phyloP scores from a whole-genome alignment of 768 basidiomycete genomes.

The Phallus indusiatus region DNA sequence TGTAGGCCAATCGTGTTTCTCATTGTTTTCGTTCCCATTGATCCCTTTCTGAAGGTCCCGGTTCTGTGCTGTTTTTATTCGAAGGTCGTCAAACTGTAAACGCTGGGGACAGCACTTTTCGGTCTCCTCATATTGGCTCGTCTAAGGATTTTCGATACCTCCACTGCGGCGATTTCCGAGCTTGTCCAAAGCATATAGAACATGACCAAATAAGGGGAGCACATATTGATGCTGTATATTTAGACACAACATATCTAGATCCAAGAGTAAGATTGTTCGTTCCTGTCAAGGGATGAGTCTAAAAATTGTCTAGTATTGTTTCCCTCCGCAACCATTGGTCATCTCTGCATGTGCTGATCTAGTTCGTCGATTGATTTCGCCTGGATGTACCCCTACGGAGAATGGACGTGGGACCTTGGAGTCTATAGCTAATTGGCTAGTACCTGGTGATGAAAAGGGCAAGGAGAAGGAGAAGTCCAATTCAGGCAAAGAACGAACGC shows the following conservation, averaged over 20 bases:
- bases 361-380: constrained; percentile 43
- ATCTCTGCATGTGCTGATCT: constrained; percentile 88
- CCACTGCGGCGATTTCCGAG: constrained; percentile 92
- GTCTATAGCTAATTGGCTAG: constrained; percentile 33
- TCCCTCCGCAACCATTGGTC: constrained; percentile 92
- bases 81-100: constrained; percentile 85
- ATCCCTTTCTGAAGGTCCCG: constrained; percentile 42
- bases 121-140: constrained; percentile 62
- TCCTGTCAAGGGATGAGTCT: constrained; percentile 2
- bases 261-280: constrained; percentile 45
- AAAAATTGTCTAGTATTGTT: constrained; percentile 56
- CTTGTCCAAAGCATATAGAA: constrained; percentile 76
- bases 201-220: constrained; percentile 82
- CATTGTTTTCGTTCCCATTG: neutral
- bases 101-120: constrained; percentile 76
- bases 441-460: constrained; percentile 31
- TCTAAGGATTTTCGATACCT: constrained; percentile 72
- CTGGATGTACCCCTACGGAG: constrained; percentile 16
- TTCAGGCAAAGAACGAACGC: constrained; percentile 21
- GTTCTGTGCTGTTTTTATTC: constrained; percentile 88
- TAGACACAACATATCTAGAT: constrained; percentile 95
- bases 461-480: constrained; percentile 15
- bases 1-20: constrained; percentile 35
- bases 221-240: constrained; percentile 76
- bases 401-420: constrained; percentile 14